Base-by-base conservation (phyloP, 345 rosid species). In the Reutealis trisperma region DNA sequence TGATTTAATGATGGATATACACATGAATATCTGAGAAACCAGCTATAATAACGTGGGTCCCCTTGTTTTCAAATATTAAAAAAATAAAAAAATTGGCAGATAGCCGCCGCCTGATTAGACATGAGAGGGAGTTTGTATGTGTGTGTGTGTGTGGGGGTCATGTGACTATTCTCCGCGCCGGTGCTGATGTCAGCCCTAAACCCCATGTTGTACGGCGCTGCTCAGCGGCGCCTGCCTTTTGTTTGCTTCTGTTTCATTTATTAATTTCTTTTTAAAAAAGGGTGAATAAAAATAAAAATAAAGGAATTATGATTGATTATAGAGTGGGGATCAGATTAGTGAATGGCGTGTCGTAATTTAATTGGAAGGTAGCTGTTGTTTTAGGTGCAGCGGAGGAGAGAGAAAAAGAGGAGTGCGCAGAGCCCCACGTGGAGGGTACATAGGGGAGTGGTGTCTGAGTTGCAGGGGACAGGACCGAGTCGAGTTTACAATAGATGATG, bases 401-500 rank as follows among this genome's bases (percentile, higher is more conserved):
- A 57, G 18, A 52, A 62, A 16, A 22, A 41, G 22, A 10, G 13
- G 60, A 25, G 19, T 37, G 5, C 45, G 75, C 67, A 80, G 63
- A 34, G 25, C 58, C 79, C 79, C 82, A 75, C 79, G 79, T 64
- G 73, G 83, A 75, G 62, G 57, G 74, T 66, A 72, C 79, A 72
- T 24, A 21, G 80, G 80, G 58, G 59, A 57, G 72, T 65, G 79
- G 73, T 80, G 83, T 76, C 79, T 66, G 74, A 76, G 74, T 52
- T 41, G 77, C 75, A 60, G 83, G 83, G 67, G 83, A 76, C 83
- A 80, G 79, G 51, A 41, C 73, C 83, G 80, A 76, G 83, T 80
- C 51, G 32, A 51, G 73, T 47, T 69, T 70, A 15, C 5, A 69
- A 49, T 15, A 24, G 15, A 25, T 37, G 13, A 15, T 13, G 42